phyloP scores from a whole-genome alignment of 2,329 filamentous ascomycete species.

The Ceratocystis smalleyi region DNA sequence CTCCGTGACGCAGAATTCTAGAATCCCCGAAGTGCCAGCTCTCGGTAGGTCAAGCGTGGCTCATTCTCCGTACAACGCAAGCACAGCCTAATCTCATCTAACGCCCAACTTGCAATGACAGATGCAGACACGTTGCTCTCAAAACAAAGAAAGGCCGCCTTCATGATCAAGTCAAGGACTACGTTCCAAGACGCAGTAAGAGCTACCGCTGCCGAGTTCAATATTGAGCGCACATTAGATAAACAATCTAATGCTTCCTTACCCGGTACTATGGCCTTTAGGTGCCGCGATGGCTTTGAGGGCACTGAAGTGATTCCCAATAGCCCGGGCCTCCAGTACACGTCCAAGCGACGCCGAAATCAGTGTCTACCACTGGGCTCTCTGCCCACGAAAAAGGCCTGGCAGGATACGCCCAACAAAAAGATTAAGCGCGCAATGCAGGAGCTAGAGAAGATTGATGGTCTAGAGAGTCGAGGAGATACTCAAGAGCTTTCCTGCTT shows the following conservation, averaged over 20 bases:
- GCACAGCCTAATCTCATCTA: background rate
- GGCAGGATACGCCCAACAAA: background rate
- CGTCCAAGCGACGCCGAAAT: slow-evolving; percentile 11
- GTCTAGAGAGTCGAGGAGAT: background rate
- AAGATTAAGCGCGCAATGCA: background rate
- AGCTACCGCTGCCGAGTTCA: slow-evolving; percentile 4
- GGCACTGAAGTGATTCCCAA: slow-evolving; percentile 13
- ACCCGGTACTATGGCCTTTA: background rate
- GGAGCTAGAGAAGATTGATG: background rate
- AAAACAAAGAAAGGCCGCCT: background rate
- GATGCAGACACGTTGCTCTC: background rate
- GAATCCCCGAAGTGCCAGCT: no score
- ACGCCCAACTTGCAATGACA: background rate
- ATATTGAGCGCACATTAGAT: no score
- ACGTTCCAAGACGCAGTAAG: background rate
- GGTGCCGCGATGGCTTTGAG: slow-evolving; percentile 15
- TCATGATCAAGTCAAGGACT: background rate
- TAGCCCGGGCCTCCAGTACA: slow-evolving; percentile 12
- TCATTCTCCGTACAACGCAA: background rate
- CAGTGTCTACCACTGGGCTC: slow-evolving; percentile 5
- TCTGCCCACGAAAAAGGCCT: slow-evolving; percentile 8
- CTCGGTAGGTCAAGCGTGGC: background rate
- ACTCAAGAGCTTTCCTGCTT: slow-evolving; percentile 8
- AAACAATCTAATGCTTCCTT: background rate
- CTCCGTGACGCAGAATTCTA: background rate